Evolutionary conservation across 2,329 filamentous ascomycete species (phyloP).

Genomic region (Cordyceps fumosorosea): DNA sequence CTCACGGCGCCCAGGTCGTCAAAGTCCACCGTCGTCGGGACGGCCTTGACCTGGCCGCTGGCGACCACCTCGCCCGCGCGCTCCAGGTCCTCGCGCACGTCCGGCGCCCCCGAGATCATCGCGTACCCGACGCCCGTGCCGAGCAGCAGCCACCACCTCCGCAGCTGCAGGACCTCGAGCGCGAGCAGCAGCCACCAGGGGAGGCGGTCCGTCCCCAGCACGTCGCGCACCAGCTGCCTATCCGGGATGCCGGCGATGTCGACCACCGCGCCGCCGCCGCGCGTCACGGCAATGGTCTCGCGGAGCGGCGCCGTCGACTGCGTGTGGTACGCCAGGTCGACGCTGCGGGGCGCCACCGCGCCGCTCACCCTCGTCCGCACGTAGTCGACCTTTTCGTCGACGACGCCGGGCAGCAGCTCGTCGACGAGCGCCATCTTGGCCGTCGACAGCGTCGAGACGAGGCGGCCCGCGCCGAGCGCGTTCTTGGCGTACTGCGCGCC

Average conservation of each 20-base stretch:
- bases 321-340: slow-evolving; percentile 47
- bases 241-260: no score
- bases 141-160: no score
- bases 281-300: slow-evolving; percentile 33
- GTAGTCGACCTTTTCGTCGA: slow-evolving; percentile 49
- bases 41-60: slow-evolving; percentile 34
- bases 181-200: no score
- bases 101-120: no score
- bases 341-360: slow-evolving; percentile 31
- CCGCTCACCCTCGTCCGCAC: slow-evolving; percentile 31
- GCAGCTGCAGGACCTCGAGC: no score
- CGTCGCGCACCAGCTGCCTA: no score
- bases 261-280: slow-evolving; percentile 29
- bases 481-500: slow-evolving; percentile 43
- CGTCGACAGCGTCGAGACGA: no score
- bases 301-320: slow-evolving; percentile 30
- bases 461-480: no score
- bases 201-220: no score
- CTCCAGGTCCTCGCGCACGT: no score
- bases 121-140: no score
- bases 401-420: slow-evolving; percentile 33
- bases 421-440: slow-evolving; percentile 32
- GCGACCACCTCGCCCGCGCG: slow-evolving; percentile 31
- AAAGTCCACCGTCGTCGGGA: slow-evolving; percentile 35
- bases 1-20: slow-evolving; percentile 37